Base-by-base conservation (phyloP, 371 early-diverging fungal species). In the Mucor saturninus region DNA sequence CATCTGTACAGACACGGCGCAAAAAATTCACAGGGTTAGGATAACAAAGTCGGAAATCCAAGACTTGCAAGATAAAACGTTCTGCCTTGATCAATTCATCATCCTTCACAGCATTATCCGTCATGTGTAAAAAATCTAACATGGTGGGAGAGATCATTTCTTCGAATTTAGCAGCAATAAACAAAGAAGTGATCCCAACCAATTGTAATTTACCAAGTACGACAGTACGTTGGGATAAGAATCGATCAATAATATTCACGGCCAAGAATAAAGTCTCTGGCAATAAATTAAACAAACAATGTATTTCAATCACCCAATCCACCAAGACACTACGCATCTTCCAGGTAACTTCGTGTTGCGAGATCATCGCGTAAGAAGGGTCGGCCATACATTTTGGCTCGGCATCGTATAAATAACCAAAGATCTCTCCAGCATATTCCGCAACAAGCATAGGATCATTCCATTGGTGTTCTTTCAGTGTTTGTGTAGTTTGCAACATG, bases 101-200 rank as follows among this genome's bases (percentile, higher is more conserved):
- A 50, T 89, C 91, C 3, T 80, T 79, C 69, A 92, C 91, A 32
- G 84, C 86, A 21, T 85, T 85, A 66, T 92, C 95, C 1, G 93
- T 84, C 85, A 94, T 89, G 68, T 81, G 91, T 15, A 91, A 75
- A 71, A 95, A 93, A 71, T 94, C 90, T 54, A 85, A 71, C 32
- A 98, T 71, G 6, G 89, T 85, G 14, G 97, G 99, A 1, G 90
- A 83, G 30, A 85, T 73, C 43, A 95, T 89, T 75, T 99, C 99
- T 83, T 99, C 99, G 79, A 95, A 96, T 75, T 99, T 99, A 65
- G 95, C 80, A 0, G 99, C 98, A 59, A 99, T 88, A 65, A 97
- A 93, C 62, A 99, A 70, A 1, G 95, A 87, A 0, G 98, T 91
- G 45, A 98, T 83, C 2, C 99, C 99, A n/a, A 99, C 97, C 11